Percentiles rank a stretch among this genome's conserved stretches.
These are phyloP conservation scores for Bacidia gigantensis DNA, from an alignment of 495 filamentous ascomycete species.

Conservation along the genomic window DNA sequence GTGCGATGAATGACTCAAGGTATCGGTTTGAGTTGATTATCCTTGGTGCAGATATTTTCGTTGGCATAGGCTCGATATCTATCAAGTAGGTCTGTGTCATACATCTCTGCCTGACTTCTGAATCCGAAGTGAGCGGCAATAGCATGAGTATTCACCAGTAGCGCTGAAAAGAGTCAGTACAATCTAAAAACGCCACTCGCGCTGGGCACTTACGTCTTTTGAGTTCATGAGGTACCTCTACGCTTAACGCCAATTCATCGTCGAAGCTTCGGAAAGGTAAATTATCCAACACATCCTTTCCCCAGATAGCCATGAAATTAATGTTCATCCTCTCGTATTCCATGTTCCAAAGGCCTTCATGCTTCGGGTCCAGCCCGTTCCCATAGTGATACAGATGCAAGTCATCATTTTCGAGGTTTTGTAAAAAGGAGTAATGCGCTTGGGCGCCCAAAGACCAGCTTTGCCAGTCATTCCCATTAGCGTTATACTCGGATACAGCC, in stretches of 20 bases:
- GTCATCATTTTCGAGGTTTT: conserved; percentile 30
- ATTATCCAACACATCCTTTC: conserved; percentile 27
- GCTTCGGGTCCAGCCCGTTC: conserved; percentile 8
- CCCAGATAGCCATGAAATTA: conserved; percentile 35
- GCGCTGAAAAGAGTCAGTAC: conserved; percentile 1
- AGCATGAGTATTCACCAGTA: conserved; percentile 29
- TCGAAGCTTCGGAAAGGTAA: conserved; percentile 12
- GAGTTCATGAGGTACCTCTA: conserved; percentile 11
- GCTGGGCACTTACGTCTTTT: conserved; percentile 12
- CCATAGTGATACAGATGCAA: conserved; percentile 31
- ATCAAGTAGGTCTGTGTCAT: conserved; percentile 29
- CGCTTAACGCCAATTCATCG: conserved; percentile 19
- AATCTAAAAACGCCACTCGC: background rate
- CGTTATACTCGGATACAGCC: conserved; percentile 16
- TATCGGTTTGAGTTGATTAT: conserved; percentile 12
- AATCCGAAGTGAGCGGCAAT: conserved; percentile 33
- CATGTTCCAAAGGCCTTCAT: conserved; percentile 29
- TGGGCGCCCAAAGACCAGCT: conserved; percentile 36
- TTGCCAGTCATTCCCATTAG: conserved; percentile 22
- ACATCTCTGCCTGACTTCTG: conserved; percentile 20
- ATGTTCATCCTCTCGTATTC: conserved; percentile 31
- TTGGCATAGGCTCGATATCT: conserved; percentile 33
- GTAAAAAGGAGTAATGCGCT: conserved; percentile 34
- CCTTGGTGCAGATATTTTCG: conserved; percentile 23
- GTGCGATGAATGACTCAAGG: too few relatives aligned